Base-by-base conservation (phyloP, 108 stramenopile genomes). In the Craspedostauros australis region DNA sequence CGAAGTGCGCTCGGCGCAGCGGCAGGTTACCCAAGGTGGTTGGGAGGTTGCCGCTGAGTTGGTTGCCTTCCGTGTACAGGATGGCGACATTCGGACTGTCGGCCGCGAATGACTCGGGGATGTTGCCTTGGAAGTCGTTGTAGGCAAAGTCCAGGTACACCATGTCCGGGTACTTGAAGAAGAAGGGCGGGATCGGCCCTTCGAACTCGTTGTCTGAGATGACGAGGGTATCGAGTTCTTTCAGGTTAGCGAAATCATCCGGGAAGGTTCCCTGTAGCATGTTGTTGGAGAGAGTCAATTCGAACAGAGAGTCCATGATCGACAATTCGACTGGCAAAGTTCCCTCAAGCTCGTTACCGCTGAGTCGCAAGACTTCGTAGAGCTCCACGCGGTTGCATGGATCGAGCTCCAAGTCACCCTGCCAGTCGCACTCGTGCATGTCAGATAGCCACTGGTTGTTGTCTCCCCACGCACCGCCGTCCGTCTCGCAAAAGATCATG, bases 11-110 rank as follows among this genome's bases (percentile, higher is more conserved):
- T 7, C 56, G 42, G 7, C 46, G 50, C 61, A 63, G 46, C 9
- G 64, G 37, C 9, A 84, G 56, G 1, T 62, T 48, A 1, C 82
- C 82, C 9, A 84, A 33, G 21, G 62, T 49, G 5, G 48, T 43
- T 12, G 87, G 87, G 41, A 88, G 59, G 8, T 50, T 66, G 20
- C 87, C 87, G n/a, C 28, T 32, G 16, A 88, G 26, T 1, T 63
- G 26, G 54, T 88, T 88, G 43, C 80, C 76, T 53, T 82, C 76
- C 47, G 77, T 32, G 16, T 68, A 57, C 40, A 74, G 49, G 5
- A 62, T 57, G n/a, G 54, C 39, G 40, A 74, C 50, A 49, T 68
- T 56, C 11, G 73, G 73, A 57, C 54, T 51, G 3, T 23, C 24
- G 11, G 38, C 21, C 6, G 49, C 39, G 12, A 74, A 56, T 22